These are phyloP conservation scores for Amanita inopinata DNA, from an alignment of 768 basidiomycete genomes.

Conservation along the genomic window DNA sequence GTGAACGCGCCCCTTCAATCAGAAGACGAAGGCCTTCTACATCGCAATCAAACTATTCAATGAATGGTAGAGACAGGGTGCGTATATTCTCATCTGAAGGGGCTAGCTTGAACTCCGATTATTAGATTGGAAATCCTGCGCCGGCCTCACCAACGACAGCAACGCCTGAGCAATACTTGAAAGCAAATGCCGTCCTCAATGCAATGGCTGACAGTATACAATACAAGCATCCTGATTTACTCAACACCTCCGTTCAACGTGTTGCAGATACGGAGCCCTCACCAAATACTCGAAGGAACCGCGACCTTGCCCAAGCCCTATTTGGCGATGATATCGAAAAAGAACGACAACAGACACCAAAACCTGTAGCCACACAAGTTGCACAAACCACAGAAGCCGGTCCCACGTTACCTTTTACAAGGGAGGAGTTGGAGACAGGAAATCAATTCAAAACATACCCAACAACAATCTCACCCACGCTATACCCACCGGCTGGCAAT, in stretches of 20 bases:
- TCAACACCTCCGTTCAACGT: slow-evolving; percentile 11
- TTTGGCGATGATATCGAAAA: slow-evolving; percentile 45
- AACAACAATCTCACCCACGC: too few relatives aligned
- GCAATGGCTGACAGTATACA: slow-evolving; percentile 49
- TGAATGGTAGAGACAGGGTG: slow-evolving; percentile 36
- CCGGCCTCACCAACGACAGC: slow-evolving; percentile 25
- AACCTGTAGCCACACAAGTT: slow-evolving; percentile 15
- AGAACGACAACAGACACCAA: slow-evolving; percentile 14
- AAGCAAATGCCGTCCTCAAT: slow-evolving; percentile 58
- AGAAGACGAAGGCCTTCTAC: slow-evolving; percentile 70
- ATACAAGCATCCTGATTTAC: slow-evolving; percentile 16
- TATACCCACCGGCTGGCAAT: too few relatives aligned
- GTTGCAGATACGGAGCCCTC: slow-evolving; percentile 19
- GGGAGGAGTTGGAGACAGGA: neutral
- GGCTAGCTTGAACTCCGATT: slow-evolving; percentile 9
- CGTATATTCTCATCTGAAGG: slow-evolving; percentile 10
- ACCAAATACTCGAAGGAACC: slow-evolving; percentile 51
- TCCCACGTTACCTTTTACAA: neutral
- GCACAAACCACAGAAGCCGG: slow-evolving; percentile 5
- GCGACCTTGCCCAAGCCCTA: slow-evolving; percentile 68
- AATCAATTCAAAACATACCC: neutral
- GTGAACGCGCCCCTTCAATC: slow-evolving; percentile 56
- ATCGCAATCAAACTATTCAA: slow-evolving; percentile 72
- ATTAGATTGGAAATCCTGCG: slow-evolving; percentile 52
- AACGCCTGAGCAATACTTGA: slow-evolving; percentile 39